Conservation (phyloP, 2,329 filamentous ascomycete genomes). For the Diaporthe eres region DNA sequence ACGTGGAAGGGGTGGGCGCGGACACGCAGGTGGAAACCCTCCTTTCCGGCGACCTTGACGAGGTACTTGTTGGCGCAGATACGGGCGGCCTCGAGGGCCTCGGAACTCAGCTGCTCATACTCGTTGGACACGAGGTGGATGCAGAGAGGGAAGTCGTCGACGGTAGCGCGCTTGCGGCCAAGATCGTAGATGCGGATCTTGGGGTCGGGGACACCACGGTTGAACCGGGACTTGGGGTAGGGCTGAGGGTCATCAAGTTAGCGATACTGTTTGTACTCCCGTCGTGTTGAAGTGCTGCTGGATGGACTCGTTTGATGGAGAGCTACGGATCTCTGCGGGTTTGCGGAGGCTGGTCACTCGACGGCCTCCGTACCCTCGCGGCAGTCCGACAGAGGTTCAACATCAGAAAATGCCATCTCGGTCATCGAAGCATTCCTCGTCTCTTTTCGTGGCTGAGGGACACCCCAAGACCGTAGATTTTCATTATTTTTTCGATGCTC, state of each 20-base stretch:
- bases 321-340: slow-evolving; percentile 10
- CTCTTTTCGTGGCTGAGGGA: slow-evolving; percentile 1
- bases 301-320: not conserved
- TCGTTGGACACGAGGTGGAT: slow-evolving; percentile 99
- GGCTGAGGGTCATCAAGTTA: slow-evolving; percentile 79
- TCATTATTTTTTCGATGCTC: not conserved
- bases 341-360: slow-evolving; percentile 12
- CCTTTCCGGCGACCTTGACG: slow-evolving; percentile 80
- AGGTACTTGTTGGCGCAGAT: slow-evolving; percentile 99
- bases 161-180: slow-evolving; percentile 97
- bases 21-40: slow-evolving; percentile 81
- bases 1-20: slow-evolving; percentile 99
- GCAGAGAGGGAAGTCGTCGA: slow-evolving; percentile 99
- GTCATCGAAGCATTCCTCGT: not conserved
- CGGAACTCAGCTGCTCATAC: slow-evolving; percentile 99
- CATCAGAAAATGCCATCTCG: not conserved
- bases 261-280: slow-evolving; percentile 41
- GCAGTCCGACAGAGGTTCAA: not conserved
- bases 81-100: slow-evolving; percentile 99
- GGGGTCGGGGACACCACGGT: slow-evolving; percentile 94
- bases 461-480: slow-evolving; percentile 4
- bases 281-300: slow-evolving; percentile 4
- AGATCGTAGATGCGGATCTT: slow-evolving; percentile 99
- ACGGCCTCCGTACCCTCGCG: not conserved
- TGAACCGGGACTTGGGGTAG: slow-evolving; percentile 99